Percentiles rank a stretch among this genome's conserved stretches.
phyloP scores from a whole-genome alignment of 192 early-diverging fungal genomes.

The Linnemannia hyalina region DNA sequence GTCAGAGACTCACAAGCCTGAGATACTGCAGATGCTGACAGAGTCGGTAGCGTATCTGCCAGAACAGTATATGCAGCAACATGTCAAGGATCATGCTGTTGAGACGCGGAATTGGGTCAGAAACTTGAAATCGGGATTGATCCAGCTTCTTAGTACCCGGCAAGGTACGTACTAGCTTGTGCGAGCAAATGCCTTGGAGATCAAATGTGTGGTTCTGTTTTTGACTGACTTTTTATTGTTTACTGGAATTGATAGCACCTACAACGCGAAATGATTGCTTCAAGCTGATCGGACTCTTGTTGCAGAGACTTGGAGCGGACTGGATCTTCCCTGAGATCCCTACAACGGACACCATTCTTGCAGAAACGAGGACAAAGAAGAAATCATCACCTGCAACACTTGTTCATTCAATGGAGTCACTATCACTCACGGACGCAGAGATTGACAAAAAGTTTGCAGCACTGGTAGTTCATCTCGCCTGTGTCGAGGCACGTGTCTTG shows the following conservation, averaged over 20 bases:
- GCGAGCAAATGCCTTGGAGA: background rate
- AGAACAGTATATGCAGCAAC: slow-evolving; percentile 32
- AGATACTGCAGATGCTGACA: slow-evolving; percentile 24
- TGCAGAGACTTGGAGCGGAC: slow-evolving; percentile 36
- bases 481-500: slow-evolving; percentile 36
- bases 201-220: background rate
- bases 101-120: slow-evolving; percentile 33
- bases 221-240: background rate
- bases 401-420: slow-evolving; percentile 30
- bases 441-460: slow-evolving; percentile 44
- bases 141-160: slow-evolving; percentile 48
- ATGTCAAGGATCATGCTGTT: slow-evolving; percentile 15
- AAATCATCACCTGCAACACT: slow-evolving; percentile 30
- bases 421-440: slow-evolving; percentile 33
- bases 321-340: slow-evolving; percentile 45
- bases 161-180: slow-evolving; percentile 24
- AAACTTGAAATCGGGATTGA: slow-evolving; percentile 43
- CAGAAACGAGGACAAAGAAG: slow-evolving; percentile 13
- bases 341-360: background rate
- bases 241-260: slow-evolving; percentile 13
- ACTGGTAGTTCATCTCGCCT: slow-evolving; percentile 37
- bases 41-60: slow-evolving; percentile 29
- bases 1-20: slow-evolving; percentile 33
- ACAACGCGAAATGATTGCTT: slow-evolving; percentile 37
- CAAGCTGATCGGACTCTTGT: slow-evolving; percentile 39